These are phyloP conservation scores for Cercospora sojina DNA, from an alignment of 2,329 filamentous ascomycete species.

Conservation along the genomic window DNA sequence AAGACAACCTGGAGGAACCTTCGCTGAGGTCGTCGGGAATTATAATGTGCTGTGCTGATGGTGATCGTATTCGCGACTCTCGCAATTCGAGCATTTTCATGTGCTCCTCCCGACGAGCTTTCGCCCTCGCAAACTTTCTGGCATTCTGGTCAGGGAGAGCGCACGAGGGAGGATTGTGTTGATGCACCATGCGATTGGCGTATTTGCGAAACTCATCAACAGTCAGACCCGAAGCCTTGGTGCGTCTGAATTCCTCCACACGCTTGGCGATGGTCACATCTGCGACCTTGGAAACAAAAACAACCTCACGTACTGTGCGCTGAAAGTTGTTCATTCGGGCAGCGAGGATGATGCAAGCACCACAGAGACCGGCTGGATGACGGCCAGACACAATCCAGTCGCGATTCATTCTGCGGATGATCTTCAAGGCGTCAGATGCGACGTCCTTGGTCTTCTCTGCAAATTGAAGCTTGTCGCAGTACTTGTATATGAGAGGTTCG, in stretches of 20 bases:
- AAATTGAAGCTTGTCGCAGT: conserved; percentile 90
- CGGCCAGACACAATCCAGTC: conserved; percentile 98
- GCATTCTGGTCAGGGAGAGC: conserved; percentile 61
- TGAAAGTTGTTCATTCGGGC: conserved; percentile 98
- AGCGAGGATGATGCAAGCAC: conserved; percentile 89
- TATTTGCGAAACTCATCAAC: conserved; percentile 79
- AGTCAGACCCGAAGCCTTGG: conserved; percentile 78
- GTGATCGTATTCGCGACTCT: conserved; percentile 14
- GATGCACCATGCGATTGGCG: conserved; percentile 66
- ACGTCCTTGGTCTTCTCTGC: conserved; percentile 77
- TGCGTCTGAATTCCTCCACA: conserved; percentile 85
- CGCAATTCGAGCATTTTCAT: conserved; percentile 18
- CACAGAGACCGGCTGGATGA: conserved; percentile 88
- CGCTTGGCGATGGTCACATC: conserved; percentile 90
- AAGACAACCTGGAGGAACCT: conserved; percentile 26
- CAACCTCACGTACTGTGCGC: conserved; percentile 85
- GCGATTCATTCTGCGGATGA: conserved; percentile 88
- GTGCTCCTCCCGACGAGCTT: conserved; percentile 32
- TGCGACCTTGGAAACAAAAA: conserved; percentile 97
- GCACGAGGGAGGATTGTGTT: conserved; percentile 80
- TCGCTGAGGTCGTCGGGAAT: conserved; percentile 26
- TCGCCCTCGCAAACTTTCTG: conserved; percentile 37
- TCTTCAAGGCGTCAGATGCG: conserved; percentile 79
- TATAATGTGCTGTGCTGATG: conserved; percentile 11
- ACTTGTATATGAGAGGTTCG: conserved; percentile 87